Percentiles rank a stretch among this genome's conserved stretches.
phyloP scores from a whole-genome alignment of 2,329 filamentous ascomycete genomes.

The Aspergillus uvarum region DNA sequence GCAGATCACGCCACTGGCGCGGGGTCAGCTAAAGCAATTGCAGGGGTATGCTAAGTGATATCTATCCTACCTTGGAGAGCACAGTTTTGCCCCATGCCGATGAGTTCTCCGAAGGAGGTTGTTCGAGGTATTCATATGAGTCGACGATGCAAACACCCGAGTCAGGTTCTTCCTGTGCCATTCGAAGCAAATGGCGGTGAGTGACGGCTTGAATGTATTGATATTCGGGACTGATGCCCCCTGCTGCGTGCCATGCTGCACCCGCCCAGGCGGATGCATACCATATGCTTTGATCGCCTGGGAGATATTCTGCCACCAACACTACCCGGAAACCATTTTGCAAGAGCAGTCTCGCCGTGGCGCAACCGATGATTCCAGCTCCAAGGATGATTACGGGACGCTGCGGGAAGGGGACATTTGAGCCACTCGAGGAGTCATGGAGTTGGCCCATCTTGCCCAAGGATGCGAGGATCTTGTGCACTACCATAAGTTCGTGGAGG shows the following conservation, averaged over 20 bases:
- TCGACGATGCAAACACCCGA: slow-evolving; percentile 38
- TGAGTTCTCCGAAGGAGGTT: slow-evolving; percentile 32
- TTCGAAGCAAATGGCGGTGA: slow-evolving; percentile 36
- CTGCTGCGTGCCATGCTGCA: slow-evolving; percentile 41
- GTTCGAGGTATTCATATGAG: slow-evolving; percentile 37
- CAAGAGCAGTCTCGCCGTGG: slow-evolving; percentile 36
- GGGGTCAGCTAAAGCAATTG: neutral
- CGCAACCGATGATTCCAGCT: slow-evolving; percentile 44
- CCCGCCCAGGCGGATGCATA: slow-evolving; percentile 44
- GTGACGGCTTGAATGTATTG: slow-evolving; percentile 38
- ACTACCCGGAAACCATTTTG: slow-evolving; percentile 36
- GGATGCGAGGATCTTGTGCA: neutral
- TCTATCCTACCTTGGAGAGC: slow-evolving; percentile 31
- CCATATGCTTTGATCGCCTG: slow-evolving; percentile 37
- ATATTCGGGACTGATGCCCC: slow-evolving; percentile 35
- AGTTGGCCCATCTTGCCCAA: slow-evolving; percentile 22
- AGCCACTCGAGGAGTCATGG: slow-evolving; percentile 22
- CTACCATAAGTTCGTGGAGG: neutral
- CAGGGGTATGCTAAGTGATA: neutral
- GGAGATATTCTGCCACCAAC: slow-evolving; percentile 39
- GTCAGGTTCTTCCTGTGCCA: slow-evolving; percentile 35
- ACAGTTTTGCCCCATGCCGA: slow-evolving; percentile 38
- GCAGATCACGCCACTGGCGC: slow-evolving; percentile 35
- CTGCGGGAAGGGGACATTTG: slow-evolving; percentile 31
- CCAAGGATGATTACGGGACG: slow-evolving; percentile 38